Percentiles rank a stretch among this genome's conserved stretches.
phyloP scores from a whole-genome alignment of 305 asterid species.

The Plantago rigida region DNA sequence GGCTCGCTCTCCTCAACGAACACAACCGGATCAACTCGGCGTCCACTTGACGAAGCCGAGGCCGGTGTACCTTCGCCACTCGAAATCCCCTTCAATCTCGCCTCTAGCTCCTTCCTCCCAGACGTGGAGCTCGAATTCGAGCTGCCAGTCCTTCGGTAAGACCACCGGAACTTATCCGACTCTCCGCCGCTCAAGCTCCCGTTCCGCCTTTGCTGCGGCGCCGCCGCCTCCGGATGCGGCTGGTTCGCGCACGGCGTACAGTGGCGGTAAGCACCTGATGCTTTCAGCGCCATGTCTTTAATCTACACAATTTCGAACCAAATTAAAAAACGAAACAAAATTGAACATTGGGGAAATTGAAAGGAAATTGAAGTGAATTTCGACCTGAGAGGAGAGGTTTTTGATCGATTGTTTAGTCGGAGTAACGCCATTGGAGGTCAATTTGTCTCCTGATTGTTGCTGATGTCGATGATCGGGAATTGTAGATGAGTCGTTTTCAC shows the following conservation, averaged over 20 bases:
- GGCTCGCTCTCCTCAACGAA: constrained; percentile 89
- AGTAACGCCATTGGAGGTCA: constrained; percentile 22
- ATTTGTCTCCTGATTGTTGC: constrained; percentile 4
- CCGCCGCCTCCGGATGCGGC: constrained; percentile 18
- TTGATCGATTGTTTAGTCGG: constrained; percentile 34
- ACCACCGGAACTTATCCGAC: constrained; percentile 68
- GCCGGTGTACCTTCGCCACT: constrained; percentile 88
- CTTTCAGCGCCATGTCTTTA: constrained; percentile 90
- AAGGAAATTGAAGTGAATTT: not conserved
- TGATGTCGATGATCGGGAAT: constrained; percentile 25
- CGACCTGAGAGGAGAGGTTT: constrained; percentile 42
- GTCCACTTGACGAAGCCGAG: constrained; percentile 83
- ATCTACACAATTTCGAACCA: constrained; percentile 32
- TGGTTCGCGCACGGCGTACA: constrained; percentile 68
- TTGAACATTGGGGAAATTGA: too few species aligned
- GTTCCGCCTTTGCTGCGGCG: constrained; percentile 27
- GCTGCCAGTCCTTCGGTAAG: constrained; percentile 77
- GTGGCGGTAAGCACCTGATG: constrained; percentile 84
- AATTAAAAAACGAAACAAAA: not conserved
- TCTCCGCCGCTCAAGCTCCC: constrained; percentile 32
- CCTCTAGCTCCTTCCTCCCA: constrained; percentile 81
- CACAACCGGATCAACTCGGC: constrained; percentile 71
- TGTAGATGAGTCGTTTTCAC: constrained; percentile 30
- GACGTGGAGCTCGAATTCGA: constrained; percentile 62
- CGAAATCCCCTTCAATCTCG: constrained; percentile 79